These are phyloP conservation scores for Colletotrichum navitas DNA, from an alignment of 2,329 filamentous ascomycete species.

Conservation along the genomic window DNA sequence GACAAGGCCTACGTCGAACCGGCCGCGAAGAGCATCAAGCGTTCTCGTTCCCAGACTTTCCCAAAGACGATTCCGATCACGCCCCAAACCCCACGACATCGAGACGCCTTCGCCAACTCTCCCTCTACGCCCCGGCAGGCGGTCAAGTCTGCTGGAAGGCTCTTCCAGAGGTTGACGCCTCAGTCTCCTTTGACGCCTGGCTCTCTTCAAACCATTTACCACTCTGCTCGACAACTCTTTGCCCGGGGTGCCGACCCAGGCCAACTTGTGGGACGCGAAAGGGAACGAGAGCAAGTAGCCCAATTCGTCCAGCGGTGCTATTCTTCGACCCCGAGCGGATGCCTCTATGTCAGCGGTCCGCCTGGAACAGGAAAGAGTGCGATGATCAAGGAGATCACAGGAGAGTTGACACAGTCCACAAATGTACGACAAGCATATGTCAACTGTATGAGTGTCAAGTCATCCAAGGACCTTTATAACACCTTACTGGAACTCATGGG, in stretches of 20 bases:
- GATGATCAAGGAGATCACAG: constrained; percentile 84
- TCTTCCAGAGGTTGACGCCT: constrained; percentile 83
- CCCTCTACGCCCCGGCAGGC: constrained; percentile 87
- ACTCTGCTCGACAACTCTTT: constrained; percentile 88
- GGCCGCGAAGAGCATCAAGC: constrained; percentile 45
- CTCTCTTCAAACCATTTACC: constrained; percentile 82
- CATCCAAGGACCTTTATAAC: constrained; percentile 85
- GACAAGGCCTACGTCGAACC: constrained; percentile 49
- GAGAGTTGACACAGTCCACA: constrained; percentile 64
- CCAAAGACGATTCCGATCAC: constrained; percentile 67
- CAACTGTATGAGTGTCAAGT: constrained; percentile 98
- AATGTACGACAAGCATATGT: constrained; percentile 80
- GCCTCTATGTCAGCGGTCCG: constrained; percentile 94
- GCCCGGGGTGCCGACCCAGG: constrained; percentile 81
- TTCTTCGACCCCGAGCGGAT: constrained; percentile 75
- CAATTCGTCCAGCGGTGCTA: constrained; percentile 77
- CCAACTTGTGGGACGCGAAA: constrained; percentile 82
- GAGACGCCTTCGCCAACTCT: constrained; percentile 79
- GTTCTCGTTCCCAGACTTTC: constrained; percentile 49
- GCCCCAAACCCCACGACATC: constrained; percentile 81
- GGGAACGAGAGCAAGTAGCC: constrained; percentile 73
- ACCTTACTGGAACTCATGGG: constrained; percentile 80
- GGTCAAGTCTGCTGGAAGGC: constrained; percentile 80
- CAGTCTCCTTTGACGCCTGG: constrained; percentile 80
- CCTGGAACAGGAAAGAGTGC: constrained; percentile 98